Base-by-base conservation (phyloP, 768 basidiomycete species). In the Dioszegia hungarica region DNA sequence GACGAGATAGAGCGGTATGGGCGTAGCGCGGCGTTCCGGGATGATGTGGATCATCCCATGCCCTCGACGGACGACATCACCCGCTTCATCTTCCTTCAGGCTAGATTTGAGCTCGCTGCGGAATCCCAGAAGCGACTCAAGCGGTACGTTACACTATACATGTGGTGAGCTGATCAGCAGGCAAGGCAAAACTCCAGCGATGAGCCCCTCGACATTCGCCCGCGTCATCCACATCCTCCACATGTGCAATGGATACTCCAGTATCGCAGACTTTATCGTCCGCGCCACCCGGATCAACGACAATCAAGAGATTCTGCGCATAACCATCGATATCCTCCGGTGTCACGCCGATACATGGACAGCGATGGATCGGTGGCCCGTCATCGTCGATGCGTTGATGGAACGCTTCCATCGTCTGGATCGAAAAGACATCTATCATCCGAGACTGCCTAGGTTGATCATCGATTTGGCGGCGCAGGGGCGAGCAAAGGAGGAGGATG, bases 331-430 rank as follows among this genome's bases (percentile, higher is more conserved):
- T 34, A 61, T 56, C 2, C 33, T 70, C 2, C 47, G 46, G 20
- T 56, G 71, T 14, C 63, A 65, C 29, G 71, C 68, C 19, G 71
- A 70, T 37, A 45, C 59, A 1, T 73, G 68, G 68, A 73, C 71
- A 0, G 61, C 68, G 9, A 70, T 66, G 62, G 71, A 73, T 49
- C 61, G 68, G 3, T 69, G 68, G 68, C 43, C 49, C 2, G 36
- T 49, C 24, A 41, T 73, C 9, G 50, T 54, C 25, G 68, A 70
- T 39, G 66, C 59, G 17, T 37, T 70, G 28, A 51, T 73, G 49
- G 60, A 64, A 28, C 46, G 64, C 20, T 60, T 61, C 43, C 56
- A 63, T 12, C 15, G 29, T 5, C 38, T 63, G 15, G 56, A 62
- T 24, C 45, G 50, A 8, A 38, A 47, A 14, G 60, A 62, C 12